phyloP scores from a whole-genome alignment of 225 moss, liverwort and hornwort species.

The Sphagnum tenellum region DNA sequence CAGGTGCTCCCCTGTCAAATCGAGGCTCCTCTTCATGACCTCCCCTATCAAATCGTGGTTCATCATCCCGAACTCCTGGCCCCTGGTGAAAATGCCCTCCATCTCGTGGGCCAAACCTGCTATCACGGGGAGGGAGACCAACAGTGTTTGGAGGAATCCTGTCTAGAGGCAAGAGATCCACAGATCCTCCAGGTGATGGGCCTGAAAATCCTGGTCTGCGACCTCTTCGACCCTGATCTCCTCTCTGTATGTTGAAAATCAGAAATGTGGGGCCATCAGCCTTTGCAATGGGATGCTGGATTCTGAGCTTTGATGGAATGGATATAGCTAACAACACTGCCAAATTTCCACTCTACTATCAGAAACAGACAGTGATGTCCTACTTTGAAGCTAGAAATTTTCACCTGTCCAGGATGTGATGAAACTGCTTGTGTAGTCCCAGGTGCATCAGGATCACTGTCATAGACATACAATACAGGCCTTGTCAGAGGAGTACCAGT shows the following conservation, averaged over 20 bases:
- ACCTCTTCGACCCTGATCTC: slow-evolving; percentile 63
- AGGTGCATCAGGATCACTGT: slow-evolving; percentile 88
- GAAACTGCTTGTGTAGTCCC: slow-evolving; percentile 59
- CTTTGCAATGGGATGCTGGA: too few relatives aligned
- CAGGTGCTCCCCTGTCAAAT: slow-evolving; percentile 74
- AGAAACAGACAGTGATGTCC: too few relatives aligned
- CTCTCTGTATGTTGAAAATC: slow-evolving; percentile 24
- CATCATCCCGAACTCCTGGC: slow-evolving; percentile 62
- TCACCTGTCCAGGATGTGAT: slow-evolving; percentile 55
- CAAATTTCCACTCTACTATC: too few relatives aligned
- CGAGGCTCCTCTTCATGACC: slow-evolving; percentile 75
- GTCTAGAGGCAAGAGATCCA: slow-evolving; percentile 48
- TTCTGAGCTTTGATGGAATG: too few relatives aligned
- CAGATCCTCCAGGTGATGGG: slow-evolving; percentile 27
- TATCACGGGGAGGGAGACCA: slow-evolving; percentile 22
- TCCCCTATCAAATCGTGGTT: slow-evolving; percentile 67
- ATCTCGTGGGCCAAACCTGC: slow-evolving; percentile 20
- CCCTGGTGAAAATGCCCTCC: slow-evolving; percentile 73
- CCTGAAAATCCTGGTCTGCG: slow-evolving; percentile 48
- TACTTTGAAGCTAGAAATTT: too few relatives aligned
- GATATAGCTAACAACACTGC: too few relatives aligned
- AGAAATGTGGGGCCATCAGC: too few relatives aligned
- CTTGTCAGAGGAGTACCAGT: too few relatives aligned
- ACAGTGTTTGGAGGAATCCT: slow-evolving; percentile 33
- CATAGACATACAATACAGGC: background rate